Evolutionary conservation across 306 rosid species (phyloP).

Genomic region (Trifolium dubium): DNA sequence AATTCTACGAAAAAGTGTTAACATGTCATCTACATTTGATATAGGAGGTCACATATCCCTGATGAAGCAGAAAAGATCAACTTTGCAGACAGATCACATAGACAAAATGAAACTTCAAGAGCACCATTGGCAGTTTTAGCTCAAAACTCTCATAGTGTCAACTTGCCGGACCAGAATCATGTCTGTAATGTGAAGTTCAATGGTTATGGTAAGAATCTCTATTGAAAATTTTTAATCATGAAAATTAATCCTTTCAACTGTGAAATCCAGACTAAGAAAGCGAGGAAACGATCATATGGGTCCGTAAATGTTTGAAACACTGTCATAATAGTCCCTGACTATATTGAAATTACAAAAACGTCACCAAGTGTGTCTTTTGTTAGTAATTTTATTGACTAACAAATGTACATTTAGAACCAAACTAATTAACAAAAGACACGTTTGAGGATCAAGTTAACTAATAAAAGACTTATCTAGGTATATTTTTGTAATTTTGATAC

Average conservation of each 20-base stretch:
- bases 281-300: not conserved
- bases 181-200: slow-evolving; percentile 49
- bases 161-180: slow-evolving; percentile 59
- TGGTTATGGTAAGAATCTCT: slow-evolving; percentile 60
- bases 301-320: not conserved
- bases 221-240: slow-evolving; percentile 22
- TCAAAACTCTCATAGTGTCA: slow-evolving; percentile 63
- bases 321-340: not conserved
- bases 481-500: not conserved
- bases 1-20: slow-evolving; percentile 30
- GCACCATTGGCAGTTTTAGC: slow-evolving; percentile 83
- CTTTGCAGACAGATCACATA: slow-evolving; percentile 65
- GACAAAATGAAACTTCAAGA: slow-evolving; percentile 61
- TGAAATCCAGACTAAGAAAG: slow-evolving; percentile 42
- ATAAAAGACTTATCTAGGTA: no score
- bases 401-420: no score
- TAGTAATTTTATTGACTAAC: no score
- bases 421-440: no score
- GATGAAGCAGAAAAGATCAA: slow-evolving; percentile 57
- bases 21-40: slow-evolving; percentile 38
- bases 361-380: no score
- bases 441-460: no score
- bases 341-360: not conserved
- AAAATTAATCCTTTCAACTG: slow-evolving; percentile 29
- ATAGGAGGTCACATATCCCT: slow-evolving; percentile 74